Evolutionary conservation across 75 land plant species (phyloP).

Genomic region (Cupressus sempervirens): DNA sequence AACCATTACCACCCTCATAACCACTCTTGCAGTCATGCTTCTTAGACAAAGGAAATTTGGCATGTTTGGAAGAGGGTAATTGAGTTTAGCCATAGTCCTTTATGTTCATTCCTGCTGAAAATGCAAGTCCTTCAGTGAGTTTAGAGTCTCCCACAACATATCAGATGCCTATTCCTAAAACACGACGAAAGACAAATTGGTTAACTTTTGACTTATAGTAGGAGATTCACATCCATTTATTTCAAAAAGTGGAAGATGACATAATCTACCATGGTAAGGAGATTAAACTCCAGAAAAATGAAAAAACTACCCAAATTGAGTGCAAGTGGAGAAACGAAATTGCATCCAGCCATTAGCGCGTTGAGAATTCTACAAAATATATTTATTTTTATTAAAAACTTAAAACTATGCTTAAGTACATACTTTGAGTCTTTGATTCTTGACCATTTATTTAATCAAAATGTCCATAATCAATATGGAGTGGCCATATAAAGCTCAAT

Average conservation of each 20-base stretch:
- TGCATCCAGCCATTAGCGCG: neutral
- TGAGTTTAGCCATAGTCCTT: neutral
- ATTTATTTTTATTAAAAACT: neutral
- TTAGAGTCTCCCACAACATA: neutral
- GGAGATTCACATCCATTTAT: neutral
- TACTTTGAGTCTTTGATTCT: neutral
- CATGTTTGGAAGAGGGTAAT: neutral
- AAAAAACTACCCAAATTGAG: neutral
- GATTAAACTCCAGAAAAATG: neutral
- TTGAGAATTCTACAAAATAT: neutral
- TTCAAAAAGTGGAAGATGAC: neutral
- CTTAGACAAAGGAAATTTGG: neutral
- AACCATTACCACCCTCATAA: neutral
- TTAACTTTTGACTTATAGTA: neutral
- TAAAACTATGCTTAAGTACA: neutral
- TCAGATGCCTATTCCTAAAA: neutral
- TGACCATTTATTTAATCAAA: neutral
- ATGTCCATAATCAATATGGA: neutral
- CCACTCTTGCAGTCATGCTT: neutral
- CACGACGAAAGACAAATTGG: neutral
- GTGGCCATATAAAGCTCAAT: neutral
- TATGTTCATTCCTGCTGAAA: neutral
- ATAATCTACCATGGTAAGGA: neutral
- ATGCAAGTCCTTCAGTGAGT: neutral
- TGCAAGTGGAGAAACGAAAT: neutral